Percentiles rank a stretch among this genome's conserved stretches.
These are phyloP conservation scores for Trichophyton simii DNA, from an alignment of 2,329 filamentous ascomycete species.

Conservation along the genomic window DNA sequence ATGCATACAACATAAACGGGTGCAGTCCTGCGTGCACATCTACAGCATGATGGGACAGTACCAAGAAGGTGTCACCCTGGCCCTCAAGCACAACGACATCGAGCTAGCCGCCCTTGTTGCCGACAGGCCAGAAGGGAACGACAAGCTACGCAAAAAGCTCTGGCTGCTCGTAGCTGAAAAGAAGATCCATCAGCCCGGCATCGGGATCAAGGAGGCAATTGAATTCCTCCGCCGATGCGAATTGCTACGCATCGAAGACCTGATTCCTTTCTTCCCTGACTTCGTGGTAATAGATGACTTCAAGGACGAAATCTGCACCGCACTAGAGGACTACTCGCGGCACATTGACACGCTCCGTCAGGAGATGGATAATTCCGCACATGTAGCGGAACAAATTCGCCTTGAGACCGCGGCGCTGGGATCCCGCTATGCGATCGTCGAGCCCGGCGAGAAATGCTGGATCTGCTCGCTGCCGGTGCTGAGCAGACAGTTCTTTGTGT, in stretches of 20 bases:
- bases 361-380: constrained; percentile 91
- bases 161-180: constrained; percentile 94
- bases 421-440: constrained; percentile 85
- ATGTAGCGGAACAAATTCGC: constrained; percentile 82
- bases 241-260: constrained; percentile 82
- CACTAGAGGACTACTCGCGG: constrained; percentile 82
- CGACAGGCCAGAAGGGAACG: constrained; percentile 65
- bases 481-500: constrained; percentile 91
- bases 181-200: constrained; percentile 67
- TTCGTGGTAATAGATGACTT: constrained; percentile 99
- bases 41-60: constrained; percentile 96
- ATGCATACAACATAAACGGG: constrained; percentile 87
- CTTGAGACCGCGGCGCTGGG: constrained; percentile 76
- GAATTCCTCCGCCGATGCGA: constrained; percentile 88
- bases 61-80: constrained; percentile 81
- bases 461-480: constrained; percentile 74
- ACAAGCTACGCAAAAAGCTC: constrained; percentile 74
- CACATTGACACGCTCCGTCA: constrained; percentile 78
- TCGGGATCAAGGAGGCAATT: constrained; percentile 84
- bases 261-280: constrained; percentile 97
- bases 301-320: constrained; percentile 92
- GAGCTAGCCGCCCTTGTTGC: constrained; percentile 83
- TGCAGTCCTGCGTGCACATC: constrained; percentile 90
- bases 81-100: constrained; percentile 76
- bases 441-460: constrained; percentile 90